A percentile compares a stretch with the other conserved stretches of the same genome.
Conservation (phyloP, 306 rosid genomes). For the Cicer yamashitae region DNA sequence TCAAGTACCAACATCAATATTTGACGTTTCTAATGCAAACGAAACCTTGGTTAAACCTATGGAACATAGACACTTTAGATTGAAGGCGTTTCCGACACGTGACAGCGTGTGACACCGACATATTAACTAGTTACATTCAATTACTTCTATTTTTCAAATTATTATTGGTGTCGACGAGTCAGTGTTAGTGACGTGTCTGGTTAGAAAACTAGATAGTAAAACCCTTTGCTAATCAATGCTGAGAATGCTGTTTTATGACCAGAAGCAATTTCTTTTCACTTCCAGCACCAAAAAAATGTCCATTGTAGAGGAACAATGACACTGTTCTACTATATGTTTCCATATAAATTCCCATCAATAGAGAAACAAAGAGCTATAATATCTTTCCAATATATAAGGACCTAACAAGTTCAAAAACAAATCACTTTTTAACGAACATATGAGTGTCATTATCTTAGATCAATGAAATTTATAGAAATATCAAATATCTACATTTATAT, state of each 20-base stretch:
- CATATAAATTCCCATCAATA: not conserved
- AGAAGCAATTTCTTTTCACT: slow-evolving; percentile 5
- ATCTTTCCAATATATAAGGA: slow-evolving; percentile 2
- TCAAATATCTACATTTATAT: slow-evolving; percentile 16
- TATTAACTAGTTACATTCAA: no score
- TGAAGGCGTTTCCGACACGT: no score
- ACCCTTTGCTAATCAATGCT: slow-evolving; percentile 9
- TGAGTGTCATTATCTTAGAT: slow-evolving; percentile 5
- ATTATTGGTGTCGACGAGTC: no score
- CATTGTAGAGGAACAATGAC: not conserved
- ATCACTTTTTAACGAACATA: not conserved
- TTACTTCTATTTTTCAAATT: no score
- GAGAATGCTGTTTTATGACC: slow-evolving; percentile 1
- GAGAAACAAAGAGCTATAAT: slow-evolving; percentile 27
- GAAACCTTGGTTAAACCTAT: not conserved
- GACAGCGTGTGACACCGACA: no score
- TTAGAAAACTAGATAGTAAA: not conserved
- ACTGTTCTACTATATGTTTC: slow-evolving; percentile 3
- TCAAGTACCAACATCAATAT: slow-evolving; percentile 7
- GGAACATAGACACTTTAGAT: no score
- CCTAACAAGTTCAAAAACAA: slow-evolving; percentile 31
- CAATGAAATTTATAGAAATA: slow-evolving; percentile 16
- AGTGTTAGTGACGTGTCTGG: no score
- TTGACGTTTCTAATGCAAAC: slow-evolving; percentile 13
- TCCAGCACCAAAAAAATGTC: slow-evolving; percentile 16